These are phyloP conservation scores for Lasiodiplodia hormozganensis DNA, from an alignment of 2,329 filamentous ascomycete species.

Conservation along the genomic window DNA sequence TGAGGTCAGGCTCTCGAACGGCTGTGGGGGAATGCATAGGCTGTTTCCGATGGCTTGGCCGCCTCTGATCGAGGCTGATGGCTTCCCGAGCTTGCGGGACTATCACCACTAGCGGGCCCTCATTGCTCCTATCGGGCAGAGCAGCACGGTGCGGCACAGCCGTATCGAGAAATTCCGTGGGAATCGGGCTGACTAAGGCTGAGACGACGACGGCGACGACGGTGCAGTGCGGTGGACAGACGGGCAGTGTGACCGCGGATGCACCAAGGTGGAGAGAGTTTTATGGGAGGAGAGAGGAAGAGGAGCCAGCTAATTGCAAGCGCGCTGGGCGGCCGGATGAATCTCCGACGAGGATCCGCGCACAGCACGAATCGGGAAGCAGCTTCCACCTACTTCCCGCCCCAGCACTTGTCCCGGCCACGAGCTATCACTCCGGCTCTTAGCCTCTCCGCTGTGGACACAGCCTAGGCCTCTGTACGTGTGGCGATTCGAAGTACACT, in stretches of 20 bases:
- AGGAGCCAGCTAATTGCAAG: not conserved
- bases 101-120: constrained; percentile 3
- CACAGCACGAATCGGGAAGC: constrained; percentile 21
- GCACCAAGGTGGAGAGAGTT: not conserved
- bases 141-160: not conserved
- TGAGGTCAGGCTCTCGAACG: not conserved
- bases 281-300: not conserved
- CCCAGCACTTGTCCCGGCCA: not conserved
- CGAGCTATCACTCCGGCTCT: not conserved
- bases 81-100: constrained; percentile 8
- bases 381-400: not conserved
- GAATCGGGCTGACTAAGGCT: not conserved
- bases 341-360: constrained; percentile 19
- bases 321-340: constrained; percentile 4
- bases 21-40: not conserved
- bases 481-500: not conserved
- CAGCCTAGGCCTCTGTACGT: not conserved
- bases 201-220: not conserved
- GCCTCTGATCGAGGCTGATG: constrained; percentile 15
- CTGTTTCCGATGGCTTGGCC: constrained; percentile 4
- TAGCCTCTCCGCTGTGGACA: not conserved
- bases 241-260: not conserved
- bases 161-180: not conserved
- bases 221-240: not conserved
- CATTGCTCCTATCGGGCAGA: not conserved